Base-by-base conservation (phyloP, 495 filamentous ascomycete genomes). In the Delitschia confertaspora region DNA sequence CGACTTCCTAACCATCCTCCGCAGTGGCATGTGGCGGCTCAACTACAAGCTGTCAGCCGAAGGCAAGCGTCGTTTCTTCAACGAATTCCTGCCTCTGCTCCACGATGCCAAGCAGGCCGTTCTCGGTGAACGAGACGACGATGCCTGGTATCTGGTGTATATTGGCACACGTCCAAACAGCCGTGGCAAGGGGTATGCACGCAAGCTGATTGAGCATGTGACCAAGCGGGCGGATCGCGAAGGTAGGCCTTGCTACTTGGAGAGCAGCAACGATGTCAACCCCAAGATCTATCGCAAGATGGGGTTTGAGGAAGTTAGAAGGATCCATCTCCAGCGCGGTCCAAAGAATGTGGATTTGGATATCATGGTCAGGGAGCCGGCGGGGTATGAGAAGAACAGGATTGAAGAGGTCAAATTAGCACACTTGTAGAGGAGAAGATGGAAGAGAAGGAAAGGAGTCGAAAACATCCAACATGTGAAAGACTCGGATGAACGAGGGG, bases 71-170 rank as follows among this genome's bases (percentile, higher is more conserved):
- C 79, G 84, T 46, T 85, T 83, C 69, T 85, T 82, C 65, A 63
- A 67, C 38, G 84, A 89, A 61, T 82, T 89, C 60, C 56, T 86
- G 23, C 83, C 84, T 35, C 66, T 85, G 18, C 71, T 89, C 42
- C 80, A 86, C 64, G 65, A 80, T 45, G 78, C 80, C 55, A 88
- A 86, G 64, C 65, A 65, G 33, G 67, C 71, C 38, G 65, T 78
- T 31, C 70, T 89, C 51, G 80, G 77, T 25, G 69, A 72, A 23
- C 66, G 72, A 24, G 78, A 85, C 55, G 64, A 69, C 45, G 60
- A 76, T 43, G 70, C 73, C 50, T 81, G 73, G 67, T 88, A 88
- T 59, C 72, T 89, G 18, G 83, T 87, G 11, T 88, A 85, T 61
- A 64, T 89, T 49, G 84, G 83, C 45, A 83, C 81, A 47, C 78